Conservation (phyloP, 208 protist genomes). For the Leishmania arabica region DNA sequence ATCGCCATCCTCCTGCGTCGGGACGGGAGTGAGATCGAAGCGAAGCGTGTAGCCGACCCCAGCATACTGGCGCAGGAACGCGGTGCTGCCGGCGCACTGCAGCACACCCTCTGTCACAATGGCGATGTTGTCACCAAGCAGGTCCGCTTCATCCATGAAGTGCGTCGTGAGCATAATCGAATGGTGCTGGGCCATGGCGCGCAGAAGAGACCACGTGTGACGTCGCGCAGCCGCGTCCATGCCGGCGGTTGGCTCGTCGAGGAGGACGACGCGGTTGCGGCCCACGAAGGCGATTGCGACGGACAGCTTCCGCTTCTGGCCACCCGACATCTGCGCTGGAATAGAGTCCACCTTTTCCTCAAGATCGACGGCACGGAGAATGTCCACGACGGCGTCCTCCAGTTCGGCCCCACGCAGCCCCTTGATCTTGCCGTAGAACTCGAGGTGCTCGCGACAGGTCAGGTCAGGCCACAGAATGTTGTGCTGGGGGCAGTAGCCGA, state of each 20-base stretch:
- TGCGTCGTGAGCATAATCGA: slow-evolving; percentile 91
- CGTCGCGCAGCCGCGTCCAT: slow-evolving; percentile 85
- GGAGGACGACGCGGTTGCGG: slow-evolving; percentile 56
- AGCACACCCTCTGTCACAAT: slow-evolving; percentile 77
- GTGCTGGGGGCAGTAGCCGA: slow-evolving; percentile 96
- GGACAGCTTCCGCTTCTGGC: slow-evolving; percentile 77
- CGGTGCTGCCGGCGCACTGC: slow-evolving; percentile 55
- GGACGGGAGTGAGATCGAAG: slow-evolving; percentile 28
- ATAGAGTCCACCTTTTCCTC: slow-evolving; percentile 52
- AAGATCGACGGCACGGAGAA: slow-evolving; percentile 56
- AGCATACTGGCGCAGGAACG: slow-evolving; percentile 64
- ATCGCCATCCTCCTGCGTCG: background rate
- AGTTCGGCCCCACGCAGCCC: slow-evolving; percentile 55
- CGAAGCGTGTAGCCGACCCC: slow-evolving; percentile 62
- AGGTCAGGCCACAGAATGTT: slow-evolving; percentile 94
- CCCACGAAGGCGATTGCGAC: slow-evolving; percentile 88
- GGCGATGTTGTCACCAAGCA: slow-evolving; percentile 88
- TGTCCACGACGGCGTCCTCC: slow-evolving; percentile 37
- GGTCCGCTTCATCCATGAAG: slow-evolving; percentile 97
- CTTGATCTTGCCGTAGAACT: slow-evolving; percentile 94
- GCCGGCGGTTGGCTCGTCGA: slow-evolving; percentile 91
- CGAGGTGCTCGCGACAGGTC: slow-evolving; percentile 90
- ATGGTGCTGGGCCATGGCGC: slow-evolving; percentile 30
- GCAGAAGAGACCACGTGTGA: slow-evolving; percentile 69
- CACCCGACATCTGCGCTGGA: slow-evolving; percentile 51